phyloP scores from a whole-genome alignment of 192 early-diverging fungal species.

The Linnemannia zychae region DNA sequence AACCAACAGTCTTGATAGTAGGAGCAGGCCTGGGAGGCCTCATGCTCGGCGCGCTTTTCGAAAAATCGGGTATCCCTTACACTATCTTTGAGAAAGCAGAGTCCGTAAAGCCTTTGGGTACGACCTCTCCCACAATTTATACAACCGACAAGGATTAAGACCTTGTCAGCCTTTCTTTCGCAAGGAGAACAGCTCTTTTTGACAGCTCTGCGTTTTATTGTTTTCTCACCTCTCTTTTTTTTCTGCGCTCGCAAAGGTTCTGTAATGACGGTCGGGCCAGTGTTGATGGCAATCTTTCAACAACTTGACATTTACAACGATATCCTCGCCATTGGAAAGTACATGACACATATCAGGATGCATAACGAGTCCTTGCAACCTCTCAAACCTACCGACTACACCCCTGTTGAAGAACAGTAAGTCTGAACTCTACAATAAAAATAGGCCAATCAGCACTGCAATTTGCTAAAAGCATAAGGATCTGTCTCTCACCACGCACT shows the following conservation, averaged over 20 bases:
- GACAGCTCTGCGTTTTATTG: background rate
- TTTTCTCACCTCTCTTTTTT: background rate
- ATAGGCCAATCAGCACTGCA: too few species aligned
- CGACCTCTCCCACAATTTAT: too few species aligned
- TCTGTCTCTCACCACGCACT: too few species aligned
- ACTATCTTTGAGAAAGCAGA: constrained; percentile 7
- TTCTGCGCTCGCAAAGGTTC: background rate
- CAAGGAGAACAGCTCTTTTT: background rate
- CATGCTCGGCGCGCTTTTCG: constrained; percentile 7
- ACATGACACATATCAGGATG: background rate
- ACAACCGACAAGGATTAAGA: background rate
- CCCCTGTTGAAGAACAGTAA: background rate
- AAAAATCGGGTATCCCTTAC: background rate
- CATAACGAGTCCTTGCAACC: background rate
- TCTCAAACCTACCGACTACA: constrained; percentile 2
- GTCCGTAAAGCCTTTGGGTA: background rate
- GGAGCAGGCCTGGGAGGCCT: constrained; percentile 11
- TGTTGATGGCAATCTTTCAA: background rate
- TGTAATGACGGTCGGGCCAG: constrained; percentile 5
- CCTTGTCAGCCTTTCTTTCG: background rate
- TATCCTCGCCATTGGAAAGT: background rate
- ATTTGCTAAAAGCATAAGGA: too few species aligned
- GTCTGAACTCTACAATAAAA: background rate
- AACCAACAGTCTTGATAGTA: background rate
- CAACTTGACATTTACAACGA: constrained; percentile 13